Evolutionary conservation across 805 yeast species (phyloP), one percentile per base, ranked within the genome.

Genomic region (Metschnikowia dekortorum): DNA sequence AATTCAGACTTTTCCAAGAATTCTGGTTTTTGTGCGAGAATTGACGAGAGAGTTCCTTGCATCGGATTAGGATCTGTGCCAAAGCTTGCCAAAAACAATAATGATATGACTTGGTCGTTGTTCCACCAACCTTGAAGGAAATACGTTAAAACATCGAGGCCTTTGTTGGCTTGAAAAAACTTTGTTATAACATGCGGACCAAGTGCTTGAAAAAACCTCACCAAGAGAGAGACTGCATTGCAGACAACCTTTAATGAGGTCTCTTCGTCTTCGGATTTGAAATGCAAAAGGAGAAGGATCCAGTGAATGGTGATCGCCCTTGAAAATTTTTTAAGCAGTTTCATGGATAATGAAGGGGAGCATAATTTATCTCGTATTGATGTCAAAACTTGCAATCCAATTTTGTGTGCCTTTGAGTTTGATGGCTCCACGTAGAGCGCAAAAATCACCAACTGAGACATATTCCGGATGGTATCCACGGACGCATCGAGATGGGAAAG

Each of bases 301-400:
- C 91, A 84, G 59, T 84, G 85, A 6, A 84, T 73, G 1, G 88
- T 79, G 2, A 87, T 71, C 0, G 84, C 71, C 42, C 82, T 75
- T 1, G 74, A 77, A 57, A 66, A 75, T 57, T 65, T 76, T 61
- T 65, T 78, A 62, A 70, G 66, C 41, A 62, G 66, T 50, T 70
- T 73, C 6, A 70, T 60, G 0, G 74, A 62, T 0, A 71, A 63
- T 9, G 64, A 62, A 29, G 76, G 60, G 36, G 78, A 80, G 56
- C 75, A 71, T 6, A 71, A 49, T n/a, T 53, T 75, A 56, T 36
- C 77, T 51, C 62, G 78, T 63, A 50, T 75, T 52, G 53, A 54
- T 37, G 57, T 54, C 32, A 69, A 58, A 3, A 61, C 64, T 16
- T 61, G 53, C 1, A 64, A 40, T n/a, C 73, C 77, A 49, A 78